A percentile compares a stretch with the other conserved stretches of the same genome.
Evolutionary conservation across 768 basidiomycete species (phyloP).

Genomic region (Fistulinella prunicolor): DNA sequence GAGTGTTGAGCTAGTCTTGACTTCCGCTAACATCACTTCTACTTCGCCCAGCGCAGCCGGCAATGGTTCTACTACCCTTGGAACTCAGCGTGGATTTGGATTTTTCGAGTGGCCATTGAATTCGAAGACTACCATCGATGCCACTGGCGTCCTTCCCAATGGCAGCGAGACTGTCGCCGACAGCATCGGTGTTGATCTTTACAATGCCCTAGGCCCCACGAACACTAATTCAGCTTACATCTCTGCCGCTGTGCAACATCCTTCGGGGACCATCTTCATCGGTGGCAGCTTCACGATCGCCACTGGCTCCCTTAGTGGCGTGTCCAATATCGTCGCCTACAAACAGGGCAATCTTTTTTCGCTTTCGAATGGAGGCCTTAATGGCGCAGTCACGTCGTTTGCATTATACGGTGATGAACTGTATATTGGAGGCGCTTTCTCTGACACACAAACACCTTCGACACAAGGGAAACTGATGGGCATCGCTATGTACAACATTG

Average conservation of each 20-base stretch:
- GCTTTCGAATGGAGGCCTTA: constrained; percentile 66
- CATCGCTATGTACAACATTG: constrained; percentile 70
- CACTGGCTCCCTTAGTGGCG: constrained; percentile 51
- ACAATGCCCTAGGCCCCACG: constrained; percentile 54
- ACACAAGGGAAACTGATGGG: constrained; percentile 51
- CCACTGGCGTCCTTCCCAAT: constrained; percentile 62
- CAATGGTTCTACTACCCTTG: constrained; percentile 31
- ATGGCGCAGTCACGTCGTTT: constrained; percentile 73
- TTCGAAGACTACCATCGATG: constrained; percentile 46
- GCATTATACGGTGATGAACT: constrained; percentile 60
- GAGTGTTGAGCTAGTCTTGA: constrained; percentile 74
- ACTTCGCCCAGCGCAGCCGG: constrained; percentile 25
- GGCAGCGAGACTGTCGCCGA: constrained; percentile 69
- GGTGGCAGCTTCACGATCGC: constrained; percentile 74
- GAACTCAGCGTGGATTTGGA: constrained; percentile 61
- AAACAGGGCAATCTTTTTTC: constrained; percentile 53
- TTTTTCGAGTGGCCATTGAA: constrained; percentile 85
- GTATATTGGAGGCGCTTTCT: constrained; percentile 88
- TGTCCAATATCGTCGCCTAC: constrained; percentile 72
- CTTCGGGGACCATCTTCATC: constrained; percentile 64
- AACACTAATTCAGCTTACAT: constrained; percentile 39
- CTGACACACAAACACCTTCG: constrained; percentile 56
- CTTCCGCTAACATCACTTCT: constrained; percentile 49
- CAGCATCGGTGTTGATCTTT: constrained; percentile 55
- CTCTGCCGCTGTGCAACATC: constrained; percentile 59